A percentile compares a stretch with the other conserved stretches of the same genome.
Evolutionary conservation across 1,284 basidiomycete genomes (phyloP).

Genomic region (Cutaneotrichosporon cavernicola): DNA sequence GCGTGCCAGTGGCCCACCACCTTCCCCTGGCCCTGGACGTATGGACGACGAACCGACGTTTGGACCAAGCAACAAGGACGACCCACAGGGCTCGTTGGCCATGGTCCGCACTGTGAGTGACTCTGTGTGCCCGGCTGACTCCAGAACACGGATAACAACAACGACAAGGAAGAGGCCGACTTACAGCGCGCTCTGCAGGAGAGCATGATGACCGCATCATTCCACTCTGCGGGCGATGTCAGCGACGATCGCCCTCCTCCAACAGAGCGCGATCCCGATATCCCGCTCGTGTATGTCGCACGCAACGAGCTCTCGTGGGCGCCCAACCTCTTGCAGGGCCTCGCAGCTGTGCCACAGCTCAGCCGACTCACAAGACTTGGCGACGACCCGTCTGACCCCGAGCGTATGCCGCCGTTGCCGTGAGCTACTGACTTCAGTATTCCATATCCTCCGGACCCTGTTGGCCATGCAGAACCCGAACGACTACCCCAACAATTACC

Average conservation of each 20-base stretch:
- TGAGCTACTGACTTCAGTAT: slow-evolving; percentile 2
- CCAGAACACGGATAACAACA: slow-evolving; percentile 18
- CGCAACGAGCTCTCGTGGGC: slow-evolving; percentile 29
- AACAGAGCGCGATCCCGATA: slow-evolving; percentile 15
- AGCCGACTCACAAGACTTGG: slow-evolving; percentile 11
- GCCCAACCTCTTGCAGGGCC: slow-evolving; percentile 40
- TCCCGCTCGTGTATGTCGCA: slow-evolving; percentile 19
- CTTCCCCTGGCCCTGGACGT: slow-evolving; percentile 35
- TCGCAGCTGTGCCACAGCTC: slow-evolving; percentile 44
- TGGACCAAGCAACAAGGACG: slow-evolving; percentile 43
- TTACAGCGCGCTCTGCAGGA: slow-evolving; percentile 47
- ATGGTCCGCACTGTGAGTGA: slow-evolving; percentile 21
- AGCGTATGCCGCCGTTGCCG: background rate
- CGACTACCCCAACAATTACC: slow-evolving; percentile 10
- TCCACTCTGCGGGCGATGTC: slow-evolving; percentile 35
- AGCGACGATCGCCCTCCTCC: slow-evolving; percentile 25
- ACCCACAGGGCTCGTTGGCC: slow-evolving; percentile 37
- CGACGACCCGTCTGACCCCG: background rate
- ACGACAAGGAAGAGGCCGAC: slow-evolving; percentile 46
- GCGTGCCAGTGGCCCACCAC: slow-evolving; percentile 44
- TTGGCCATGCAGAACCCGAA: slow-evolving; percentile 10
- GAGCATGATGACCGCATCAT: slow-evolving; percentile 49
- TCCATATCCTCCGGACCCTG: slow-evolving; percentile 6
- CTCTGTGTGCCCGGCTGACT: background rate
- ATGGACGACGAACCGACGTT: slow-evolving; percentile 28